Evolutionary conservation across 2,329 filamentous ascomycete genomes (phyloP).

Genomic region (Neonectria neomacrospora): DNA sequence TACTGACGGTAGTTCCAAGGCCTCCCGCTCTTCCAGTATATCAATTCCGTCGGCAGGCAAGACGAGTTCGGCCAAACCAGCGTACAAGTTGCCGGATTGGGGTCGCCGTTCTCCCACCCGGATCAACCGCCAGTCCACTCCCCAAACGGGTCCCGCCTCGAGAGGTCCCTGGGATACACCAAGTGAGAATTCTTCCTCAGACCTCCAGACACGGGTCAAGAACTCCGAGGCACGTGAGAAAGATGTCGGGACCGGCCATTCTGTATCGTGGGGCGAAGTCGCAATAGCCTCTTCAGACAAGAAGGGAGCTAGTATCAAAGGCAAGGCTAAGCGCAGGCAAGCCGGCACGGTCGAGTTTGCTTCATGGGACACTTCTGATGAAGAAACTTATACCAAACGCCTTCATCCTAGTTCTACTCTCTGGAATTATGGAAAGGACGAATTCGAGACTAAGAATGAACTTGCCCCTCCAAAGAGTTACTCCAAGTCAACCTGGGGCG

Average conservation of each 20-base stretch:
- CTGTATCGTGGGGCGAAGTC: not conserved
- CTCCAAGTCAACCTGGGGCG: not conserved
- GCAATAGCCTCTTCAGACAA: not conserved
- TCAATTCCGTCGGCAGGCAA: not conserved
- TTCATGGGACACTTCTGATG: not conserved
- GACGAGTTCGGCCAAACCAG: not conserved
- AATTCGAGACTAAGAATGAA: not conserved
- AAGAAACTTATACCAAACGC: not conserved
- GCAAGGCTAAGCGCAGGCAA: not conserved
- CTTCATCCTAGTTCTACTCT: not conserved
- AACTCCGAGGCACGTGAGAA: not conserved
- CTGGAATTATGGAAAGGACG: not conserved
- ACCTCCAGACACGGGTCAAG: not conserved
- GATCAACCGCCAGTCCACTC: not conserved
- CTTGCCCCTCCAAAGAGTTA: not conserved
- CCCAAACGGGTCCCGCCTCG: not conserved
- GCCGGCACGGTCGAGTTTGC: not conserved
- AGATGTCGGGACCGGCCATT: not conserved
- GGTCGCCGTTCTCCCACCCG: not conserved
- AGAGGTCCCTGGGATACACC: not conserved
- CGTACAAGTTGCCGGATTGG: not conserved
- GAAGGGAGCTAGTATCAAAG: not conserved
- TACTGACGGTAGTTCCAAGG: no score
- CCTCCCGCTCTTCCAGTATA: not conserved
- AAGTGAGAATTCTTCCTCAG: not conserved